Percentiles rank a stretch among this genome's conserved stretches.
Evolutionary conservation across 768 basidiomycete species (phyloP).

Genomic region (Mycena capillaripes): DNA sequence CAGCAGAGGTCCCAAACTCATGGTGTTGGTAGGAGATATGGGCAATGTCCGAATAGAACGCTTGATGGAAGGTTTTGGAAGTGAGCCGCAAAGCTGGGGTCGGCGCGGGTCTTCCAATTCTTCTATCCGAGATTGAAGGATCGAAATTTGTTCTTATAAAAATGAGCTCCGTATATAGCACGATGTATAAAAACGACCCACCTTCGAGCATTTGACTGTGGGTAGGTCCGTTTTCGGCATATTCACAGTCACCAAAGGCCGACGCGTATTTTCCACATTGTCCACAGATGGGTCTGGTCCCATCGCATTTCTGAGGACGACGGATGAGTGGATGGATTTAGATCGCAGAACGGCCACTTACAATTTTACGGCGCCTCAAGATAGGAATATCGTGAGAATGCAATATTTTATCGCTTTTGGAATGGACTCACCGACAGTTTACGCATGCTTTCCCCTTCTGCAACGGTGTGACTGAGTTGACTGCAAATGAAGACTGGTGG

Average conservation of each 20-base stretch:
- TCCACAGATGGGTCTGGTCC: constrained; percentile 12
- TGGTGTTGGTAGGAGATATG: constrained; percentile 7
- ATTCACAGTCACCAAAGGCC: constrained; percentile 32
- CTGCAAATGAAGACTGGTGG: not conserved
- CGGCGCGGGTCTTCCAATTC: constrained; percentile 15
- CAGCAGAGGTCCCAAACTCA: constrained; percentile 25
- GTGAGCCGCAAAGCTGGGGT: not conserved
- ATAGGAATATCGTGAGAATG: not conserved
- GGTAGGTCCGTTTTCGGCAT: constrained; percentile 29
- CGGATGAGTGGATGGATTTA: not conserved
- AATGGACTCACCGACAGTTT: constrained; percentile 25
- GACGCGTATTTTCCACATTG: constrained; percentile 28
- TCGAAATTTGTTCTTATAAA: constrained; percentile 30
- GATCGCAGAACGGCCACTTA: not conserved
- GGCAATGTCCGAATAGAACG: not conserved
- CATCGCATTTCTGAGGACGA: constrained; percentile 2
- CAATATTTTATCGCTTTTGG: not conserved
- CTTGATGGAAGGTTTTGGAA: not conserved
- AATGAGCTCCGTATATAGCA: not conserved
- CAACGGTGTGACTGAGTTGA: not conserved
- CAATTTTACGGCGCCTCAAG: constrained; percentile 28
- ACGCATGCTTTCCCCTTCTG: constrained; percentile 30
- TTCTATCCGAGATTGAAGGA: constrained; percentile 33
- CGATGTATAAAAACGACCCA: not conserved
- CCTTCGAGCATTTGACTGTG: constrained; percentile 33